A percentile compares a stretch with the other conserved stretches of the same genome.
Evolutionary conservation across 148 eudicot genomes (phyloP).

Genomic region (Silene uniflora): DNA sequence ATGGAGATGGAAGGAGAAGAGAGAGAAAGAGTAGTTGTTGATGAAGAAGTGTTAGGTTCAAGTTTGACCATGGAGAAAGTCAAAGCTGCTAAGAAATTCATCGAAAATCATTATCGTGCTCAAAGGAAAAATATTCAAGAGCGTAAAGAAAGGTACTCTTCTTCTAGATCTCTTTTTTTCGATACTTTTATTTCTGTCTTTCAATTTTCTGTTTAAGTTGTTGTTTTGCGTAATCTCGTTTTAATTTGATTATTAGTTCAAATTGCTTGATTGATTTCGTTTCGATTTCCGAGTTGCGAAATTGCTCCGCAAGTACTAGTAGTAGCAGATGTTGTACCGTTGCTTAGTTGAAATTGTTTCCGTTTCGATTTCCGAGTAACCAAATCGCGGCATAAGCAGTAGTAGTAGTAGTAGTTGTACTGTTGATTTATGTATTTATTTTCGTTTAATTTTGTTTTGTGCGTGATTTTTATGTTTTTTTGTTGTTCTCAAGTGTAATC

Average conservation of each 20-base stretch:
- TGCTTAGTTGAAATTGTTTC: not conserved
- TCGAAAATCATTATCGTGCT: conserved; percentile 88
- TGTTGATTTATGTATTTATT: too few relatives aligned
- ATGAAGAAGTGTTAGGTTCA: conserved; percentile 74
- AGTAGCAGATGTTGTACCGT: not conserved
- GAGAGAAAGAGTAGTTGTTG: conserved; percentile 30
- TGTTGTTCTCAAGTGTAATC: too few relatives aligned
- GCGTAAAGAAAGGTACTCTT: conserved; percentile 61
- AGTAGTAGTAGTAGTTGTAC: too few relatives aligned
- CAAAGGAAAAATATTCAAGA: conserved; percentile 92
- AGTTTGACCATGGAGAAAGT: conserved; percentile 95
- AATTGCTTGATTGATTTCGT: conserved; percentile 17
- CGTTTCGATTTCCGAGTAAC: too few relatives aligned
- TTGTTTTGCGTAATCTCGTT: not conserved
- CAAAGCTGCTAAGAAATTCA: conserved; percentile 87
- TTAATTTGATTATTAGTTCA: not conserved
- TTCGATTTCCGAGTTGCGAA: not conserved
- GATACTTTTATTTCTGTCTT: not conserved
- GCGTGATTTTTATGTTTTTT: too few relatives aligned
- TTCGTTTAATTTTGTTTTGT: too few relatives aligned
- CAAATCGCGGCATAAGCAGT: not conserved
- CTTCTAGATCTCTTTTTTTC: conserved; percentile 12
- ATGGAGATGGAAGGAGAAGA: too few relatives aligned
- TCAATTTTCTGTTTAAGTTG: not conserved
- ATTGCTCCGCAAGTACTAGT: conserved; percentile 7